Percentiles rank a stretch among this genome's conserved stretches.
Evolutionary conservation across 2,329 filamentous ascomycete species (phyloP).

Genomic region (Peltaster fructicola): DNA sequence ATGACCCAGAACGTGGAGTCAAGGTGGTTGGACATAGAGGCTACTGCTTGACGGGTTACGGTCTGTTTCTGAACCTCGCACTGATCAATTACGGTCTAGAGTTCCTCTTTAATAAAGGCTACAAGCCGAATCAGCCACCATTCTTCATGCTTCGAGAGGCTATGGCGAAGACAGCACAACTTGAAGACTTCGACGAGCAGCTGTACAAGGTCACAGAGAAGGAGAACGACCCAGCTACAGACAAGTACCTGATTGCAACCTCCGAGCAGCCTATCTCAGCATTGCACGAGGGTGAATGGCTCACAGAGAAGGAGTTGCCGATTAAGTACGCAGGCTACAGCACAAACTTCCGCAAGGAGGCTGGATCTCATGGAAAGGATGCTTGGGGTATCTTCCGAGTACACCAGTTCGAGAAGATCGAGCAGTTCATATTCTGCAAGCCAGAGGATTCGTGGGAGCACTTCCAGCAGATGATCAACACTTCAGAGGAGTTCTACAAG

Average conservation of each 20-base stretch:
- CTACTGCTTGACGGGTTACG: slow-evolving; percentile 81
- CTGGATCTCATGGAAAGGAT: slow-evolving; percentile 77
- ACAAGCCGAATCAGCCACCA: slow-evolving; percentile 46
- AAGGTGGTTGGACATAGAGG: slow-evolving; percentile 91
- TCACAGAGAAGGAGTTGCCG: slow-evolving; percentile 66
- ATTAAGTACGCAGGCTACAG: slow-evolving; percentile 81
- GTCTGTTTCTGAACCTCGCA: slow-evolving; percentile 80
- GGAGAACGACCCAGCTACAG: slow-evolving; percentile 60
- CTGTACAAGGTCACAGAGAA: slow-evolving; percentile 85
- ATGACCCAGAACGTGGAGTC: slow-evolving; percentile 79
- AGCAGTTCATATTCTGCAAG: slow-evolving; percentile 65
- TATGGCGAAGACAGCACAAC: slow-evolving; percentile 96
- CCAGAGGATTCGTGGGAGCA: slow-evolving; percentile 84
- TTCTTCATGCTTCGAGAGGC: slow-evolving; percentile 90
- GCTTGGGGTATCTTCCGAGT: slow-evolving; percentile 98
- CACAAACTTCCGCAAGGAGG: slow-evolving; percentile 91
- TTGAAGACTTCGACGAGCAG: slow-evolving; percentile 95
- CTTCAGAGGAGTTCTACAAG: slow-evolving; percentile 90
- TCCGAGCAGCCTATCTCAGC: slow-evolving; percentile 91
- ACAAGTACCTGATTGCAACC: slow-evolving; percentile 71
- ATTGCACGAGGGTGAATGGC: slow-evolving; percentile 77
- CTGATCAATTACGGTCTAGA: slow-evolving; percentile 89
- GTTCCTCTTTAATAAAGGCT: slow-evolving; percentile 62
- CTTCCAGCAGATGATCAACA: slow-evolving; percentile 82
- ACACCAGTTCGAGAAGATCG: slow-evolving; percentile 92